Conservation (phyloP, 257 asterid species). For the Solanum pinnatisectum region DNA sequence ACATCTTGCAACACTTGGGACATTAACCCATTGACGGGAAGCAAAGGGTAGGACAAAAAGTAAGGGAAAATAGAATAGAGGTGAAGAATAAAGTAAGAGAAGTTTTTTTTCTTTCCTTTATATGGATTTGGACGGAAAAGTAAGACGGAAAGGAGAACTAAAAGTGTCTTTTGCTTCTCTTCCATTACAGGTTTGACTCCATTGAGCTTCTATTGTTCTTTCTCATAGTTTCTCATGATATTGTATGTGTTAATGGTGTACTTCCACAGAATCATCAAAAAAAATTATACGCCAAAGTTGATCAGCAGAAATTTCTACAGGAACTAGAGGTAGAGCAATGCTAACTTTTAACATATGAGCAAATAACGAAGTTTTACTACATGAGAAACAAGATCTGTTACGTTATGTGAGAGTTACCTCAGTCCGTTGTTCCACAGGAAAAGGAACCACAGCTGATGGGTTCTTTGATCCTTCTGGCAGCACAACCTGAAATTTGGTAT, state of each 20-base stretch:
- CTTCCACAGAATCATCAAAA: neutral
- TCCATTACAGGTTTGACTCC: neutral
- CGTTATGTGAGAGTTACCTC: conserved; percentile 45
- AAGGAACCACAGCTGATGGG: conserved; percentile 63
- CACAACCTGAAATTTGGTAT: conserved; percentile 53
- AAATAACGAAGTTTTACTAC: neutral
- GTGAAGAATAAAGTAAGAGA: neutral
- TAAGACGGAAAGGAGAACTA: neutral
- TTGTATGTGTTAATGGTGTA: neutral
- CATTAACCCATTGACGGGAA: neutral
- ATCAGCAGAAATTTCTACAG: neutral
- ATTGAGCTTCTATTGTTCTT: neutral
- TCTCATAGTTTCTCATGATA: neutral
- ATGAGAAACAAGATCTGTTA: neutral
- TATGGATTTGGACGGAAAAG: neutral
- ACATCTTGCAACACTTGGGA: neutral
- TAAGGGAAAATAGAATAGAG: neutral
- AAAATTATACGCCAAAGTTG: neutral
- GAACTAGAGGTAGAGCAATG: neutral
- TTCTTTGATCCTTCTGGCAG: conserved; percentile 94
- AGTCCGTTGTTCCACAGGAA: conserved; percentile 51
- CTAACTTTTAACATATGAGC: neutral
- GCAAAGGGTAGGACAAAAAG: neutral
- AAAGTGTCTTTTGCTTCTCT: neutral
- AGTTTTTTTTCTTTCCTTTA: neutral